phyloP scores from a whole-genome alignment of 2,329 filamentous ascomycete species.

The Phyllosticta citriasiana region DNA sequence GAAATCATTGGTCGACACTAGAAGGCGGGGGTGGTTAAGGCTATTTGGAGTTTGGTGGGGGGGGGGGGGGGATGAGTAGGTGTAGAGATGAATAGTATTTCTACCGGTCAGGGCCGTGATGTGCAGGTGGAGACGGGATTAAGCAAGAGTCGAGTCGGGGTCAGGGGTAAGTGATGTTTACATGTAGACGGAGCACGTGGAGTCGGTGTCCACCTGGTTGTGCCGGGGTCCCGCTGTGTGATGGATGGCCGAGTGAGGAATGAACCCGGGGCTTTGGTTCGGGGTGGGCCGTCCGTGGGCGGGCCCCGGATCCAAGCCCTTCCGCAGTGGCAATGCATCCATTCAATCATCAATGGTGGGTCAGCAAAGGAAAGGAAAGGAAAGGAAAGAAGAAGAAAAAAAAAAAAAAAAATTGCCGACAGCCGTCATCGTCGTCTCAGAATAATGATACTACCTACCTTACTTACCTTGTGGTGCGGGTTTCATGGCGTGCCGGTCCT shows the following conservation, averaged over 20 bases:
- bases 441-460: background rate
- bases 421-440: background rate
- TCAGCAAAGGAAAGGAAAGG: background rate
- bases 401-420: background rate
- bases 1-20: conserved; percentile 7
- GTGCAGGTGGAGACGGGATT: too few relatives aligned
- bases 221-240: too few relatives aligned
- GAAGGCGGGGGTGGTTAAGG: background rate
- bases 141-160: too few relatives aligned
- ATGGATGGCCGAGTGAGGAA: background rate
- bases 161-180: too few relatives aligned
- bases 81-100: too few relatives aligned
- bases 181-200: too few relatives aligned
- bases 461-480: background rate
- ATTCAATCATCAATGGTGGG: background rate
- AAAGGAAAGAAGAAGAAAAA: background rate
- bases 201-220: too few relatives aligned
- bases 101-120: too few relatives aligned
- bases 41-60: too few relatives aligned
- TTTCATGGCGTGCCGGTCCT: background rate
- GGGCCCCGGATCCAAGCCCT: background rate
- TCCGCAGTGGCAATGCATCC: background rate
- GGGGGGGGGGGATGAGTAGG: too few relatives aligned
- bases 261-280: background rate
- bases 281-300: background rate